Evolutionary conservation across 1,284 basidiomycete species (phyloP), one percentile per base, ranked within the genome.

Genomic region (Ustilago cynodontis): DNA sequence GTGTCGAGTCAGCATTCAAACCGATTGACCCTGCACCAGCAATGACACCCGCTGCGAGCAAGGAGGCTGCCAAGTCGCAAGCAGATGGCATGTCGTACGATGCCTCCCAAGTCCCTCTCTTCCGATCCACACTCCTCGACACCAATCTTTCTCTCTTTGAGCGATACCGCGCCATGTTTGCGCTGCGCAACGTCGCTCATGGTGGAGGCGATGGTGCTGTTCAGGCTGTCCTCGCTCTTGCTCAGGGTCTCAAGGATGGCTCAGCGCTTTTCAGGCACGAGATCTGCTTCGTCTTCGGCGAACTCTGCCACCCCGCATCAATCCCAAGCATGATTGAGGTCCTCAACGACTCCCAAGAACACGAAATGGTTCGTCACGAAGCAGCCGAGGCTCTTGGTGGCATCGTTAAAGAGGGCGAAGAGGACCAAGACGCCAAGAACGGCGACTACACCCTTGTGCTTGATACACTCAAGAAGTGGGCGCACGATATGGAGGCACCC

Each of bases 281-380:
- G 58, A 78, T 80, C 29, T 80, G 80, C 62, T 82, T 20, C 94
- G 93, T 99, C 56, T 98, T 99, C 82, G 97, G 97, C 20, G 97
- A 99, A 87, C 90, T 99, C 35, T 91, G 93, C 59, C 95, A 94
- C 6, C 90, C 92, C 1, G 91, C 95, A 83, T 93, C 94, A 0
- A 93, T 98, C 24, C 94, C 95, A 1, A 89, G 92, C 1, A 90
- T 99, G 28, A 86, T 98, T 45, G 87, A 89, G 41, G 93, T 97
- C 18, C 89, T 99, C 10, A 88, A 91, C 72, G 88, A 96, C 77
- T 70, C 85, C 0, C 85, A 87, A 1, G 97, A 99, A 87, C 92
- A 93, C 53, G 94, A 97, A 67, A 99, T 99, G 97, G 97, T 99
- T 5, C 91, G 97, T 26, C 97, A 99, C 83, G 97, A 99, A 87